Conservation (phyloP, 2,329 filamentous ascomycete species). For the Aspergillus sp. region DNA sequence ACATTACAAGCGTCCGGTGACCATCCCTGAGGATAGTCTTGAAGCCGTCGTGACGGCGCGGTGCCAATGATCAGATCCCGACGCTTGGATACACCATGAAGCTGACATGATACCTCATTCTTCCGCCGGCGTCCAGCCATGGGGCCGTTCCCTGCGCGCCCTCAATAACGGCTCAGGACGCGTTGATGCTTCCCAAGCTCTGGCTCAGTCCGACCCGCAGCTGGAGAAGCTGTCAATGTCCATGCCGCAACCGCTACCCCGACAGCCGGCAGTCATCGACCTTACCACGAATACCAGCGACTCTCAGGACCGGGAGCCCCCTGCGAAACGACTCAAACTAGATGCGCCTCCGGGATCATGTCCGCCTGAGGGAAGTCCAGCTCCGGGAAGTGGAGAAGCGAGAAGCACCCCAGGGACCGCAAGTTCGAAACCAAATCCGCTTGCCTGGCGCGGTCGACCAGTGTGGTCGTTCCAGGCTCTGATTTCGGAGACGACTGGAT, state of each 20-base stretch:
- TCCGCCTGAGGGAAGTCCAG: conserved; percentile 25
- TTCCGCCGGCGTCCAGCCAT: conserved; percentile 43
- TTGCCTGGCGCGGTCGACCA: conserved; percentile 40
- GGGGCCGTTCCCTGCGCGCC: conserved; percentile 38
- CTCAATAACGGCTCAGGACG: conserved; percentile 34
- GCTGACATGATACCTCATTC: conserved; percentile 46
- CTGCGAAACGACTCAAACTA: conserved; percentile 39
- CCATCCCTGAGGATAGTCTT: background rate
- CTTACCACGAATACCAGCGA: conserved; percentile 34
- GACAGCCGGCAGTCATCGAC: conserved; percentile 40
- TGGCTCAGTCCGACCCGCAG: conserved; percentile 26
- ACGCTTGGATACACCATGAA: conserved; percentile 38
- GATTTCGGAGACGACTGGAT: conserved; percentile 36
- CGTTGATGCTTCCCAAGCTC: conserved; percentile 28
- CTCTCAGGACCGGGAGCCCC: conserved; percentile 39
- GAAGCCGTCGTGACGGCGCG: conserved; percentile 1
- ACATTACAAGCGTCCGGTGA: background rate
- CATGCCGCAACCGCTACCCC: conserved; percentile 25
- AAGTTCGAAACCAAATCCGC: conserved; percentile 30
- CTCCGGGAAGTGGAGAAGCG: conserved; percentile 27
- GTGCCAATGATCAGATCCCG: conserved; percentile 28
- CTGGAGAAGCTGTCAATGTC: conserved; percentile 31
- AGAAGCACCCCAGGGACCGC: conserved; percentile 32
- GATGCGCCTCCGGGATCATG: conserved; percentile 32
- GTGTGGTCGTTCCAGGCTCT: conserved; percentile 44